Evolutionary conservation across 352 stramenopile genomes (phyloP).

Genomic region (Aphanomyces cochlioides): DNA sequence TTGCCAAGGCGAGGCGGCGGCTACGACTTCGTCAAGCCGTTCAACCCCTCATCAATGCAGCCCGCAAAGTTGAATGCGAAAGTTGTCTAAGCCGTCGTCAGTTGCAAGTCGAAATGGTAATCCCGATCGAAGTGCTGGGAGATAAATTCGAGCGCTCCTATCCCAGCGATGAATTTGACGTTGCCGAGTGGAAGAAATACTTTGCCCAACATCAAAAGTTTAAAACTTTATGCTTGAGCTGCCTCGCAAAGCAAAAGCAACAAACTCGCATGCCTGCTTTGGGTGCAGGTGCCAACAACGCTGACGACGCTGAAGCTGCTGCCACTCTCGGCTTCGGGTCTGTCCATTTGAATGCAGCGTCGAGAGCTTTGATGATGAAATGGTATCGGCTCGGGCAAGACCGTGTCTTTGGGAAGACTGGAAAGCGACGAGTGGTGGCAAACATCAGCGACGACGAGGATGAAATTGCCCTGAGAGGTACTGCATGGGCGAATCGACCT

Average conservation of each 20-base stretch:
- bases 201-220: constrained; percentile 92
- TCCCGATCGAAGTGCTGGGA: constrained; percentile 89
- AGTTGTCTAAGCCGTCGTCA: constrained; percentile 92
- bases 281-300: constrained; percentile 33
- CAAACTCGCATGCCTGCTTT: constrained; percentile 36
- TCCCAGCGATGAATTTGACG: constrained; percentile 87
- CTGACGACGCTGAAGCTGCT: constrained; percentile 34
- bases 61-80: constrained; percentile 91
- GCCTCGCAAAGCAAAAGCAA: constrained; percentile 66
- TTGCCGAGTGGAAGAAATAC: constrained; percentile 94
- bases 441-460: constrained; percentile 88
- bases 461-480: constrained; percentile 56
- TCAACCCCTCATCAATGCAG: constrained; percentile 88
- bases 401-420: constrained; percentile 75
- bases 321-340: constrained; percentile 41
- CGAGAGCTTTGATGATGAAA: constrained; percentile 85
- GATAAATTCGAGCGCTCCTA: constrained; percentile 87
- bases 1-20: constrained; percentile 77
- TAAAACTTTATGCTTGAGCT: constrained; percentile 93
- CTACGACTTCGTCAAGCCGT: constrained; percentile 84
- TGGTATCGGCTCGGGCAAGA: constrained; percentile 90
- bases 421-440: constrained; percentile 50
- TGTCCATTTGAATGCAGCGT: constrained; percentile 78
- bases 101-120: constrained; percentile 93
- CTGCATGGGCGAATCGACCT: constrained; percentile 74